Percentiles rank a stretch among this genome's conserved stretches.
Conservation (phyloP, 2,329 filamentous ascomycete species). For the Tolypocladium tundrense region DNA sequence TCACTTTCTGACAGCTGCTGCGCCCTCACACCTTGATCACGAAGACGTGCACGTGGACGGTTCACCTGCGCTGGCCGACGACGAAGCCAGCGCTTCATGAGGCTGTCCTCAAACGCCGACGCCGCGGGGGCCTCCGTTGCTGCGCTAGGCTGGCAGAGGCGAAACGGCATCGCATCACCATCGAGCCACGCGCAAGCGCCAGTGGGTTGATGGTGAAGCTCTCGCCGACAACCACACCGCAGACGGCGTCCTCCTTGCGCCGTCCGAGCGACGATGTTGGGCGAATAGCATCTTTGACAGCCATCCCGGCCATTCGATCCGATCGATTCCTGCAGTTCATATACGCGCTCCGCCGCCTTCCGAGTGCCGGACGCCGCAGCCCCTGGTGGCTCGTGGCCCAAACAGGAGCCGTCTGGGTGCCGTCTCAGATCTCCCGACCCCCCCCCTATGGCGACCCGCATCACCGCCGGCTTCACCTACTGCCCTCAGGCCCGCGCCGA, state of each 20-base stretch:
- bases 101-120: not conserved
- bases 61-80: not conserved
- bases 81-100: not conserved
- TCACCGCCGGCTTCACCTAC: not conserved
- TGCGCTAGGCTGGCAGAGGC: not conserved
- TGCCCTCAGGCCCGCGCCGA: not conserved
- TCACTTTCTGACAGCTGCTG: not conserved
- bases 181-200: too few species aligned
- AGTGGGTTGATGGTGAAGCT: not conserved
- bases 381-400: constrained; percentile 7
- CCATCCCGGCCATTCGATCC: not conserved
- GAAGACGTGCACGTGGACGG: not conserved
- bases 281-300: not conserved
- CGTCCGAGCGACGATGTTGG: not conserved
- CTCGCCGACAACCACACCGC: not conserved
- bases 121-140: not conserved
- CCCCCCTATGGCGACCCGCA: not conserved
- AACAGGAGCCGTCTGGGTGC: constrained; percentile 17
- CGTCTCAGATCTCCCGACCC: constrained; percentile 13
- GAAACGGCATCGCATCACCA: not conserved
- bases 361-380: not conserved
- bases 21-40: not conserved
- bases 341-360: not conserved
- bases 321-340: not conserved
- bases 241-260: too few species aligned